Evolutionary conservation across 805 yeast genomes (phyloP), one percentile per base, ranked within the genome.

Genomic region (Clavispora fructus): DNA sequence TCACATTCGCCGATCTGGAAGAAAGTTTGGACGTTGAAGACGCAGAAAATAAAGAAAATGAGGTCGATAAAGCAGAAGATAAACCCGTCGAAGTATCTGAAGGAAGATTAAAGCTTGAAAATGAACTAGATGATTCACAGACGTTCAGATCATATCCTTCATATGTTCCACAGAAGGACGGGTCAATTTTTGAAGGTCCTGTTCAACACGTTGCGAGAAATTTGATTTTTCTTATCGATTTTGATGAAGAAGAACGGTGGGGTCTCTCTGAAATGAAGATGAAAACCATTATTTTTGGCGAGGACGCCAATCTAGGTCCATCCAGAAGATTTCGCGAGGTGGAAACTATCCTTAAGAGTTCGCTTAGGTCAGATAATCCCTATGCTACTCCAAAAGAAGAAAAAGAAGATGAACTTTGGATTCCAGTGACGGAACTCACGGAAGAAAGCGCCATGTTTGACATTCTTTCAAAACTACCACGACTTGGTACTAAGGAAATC

Each of bases 171-270:
- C 33, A 44, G 14, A 45, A 38, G 25, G 52, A 52, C 19, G 54
- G 59, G 9, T 62, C 59, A 26, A 49, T 69, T 0, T 80, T 73
- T 54, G 83, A 82, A 60, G 95, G 95, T 0, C 95, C 95, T 1
- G 63, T 69, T 2, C 89, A 82, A 56, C 72, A 72, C 44, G 80
- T 84, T 2, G 72, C 80, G 1, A 71, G 78, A 31, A 80, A 83
- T 53, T 68, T 68, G 35, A 61, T 88, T 0, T 71, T 78, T 1
- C 67, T 86, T 39, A 72, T 80, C 48, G 77, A 77, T 32, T 79
- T 80, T 52, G 64, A 64, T 17, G 65, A 61, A 23, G 65, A 65
- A 2, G 57, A 63, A 8, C 56, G 60, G 25, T 50, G 51, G 33
- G 46, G 48, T 7, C 53, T 69, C 6, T 56, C 56, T 32, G 60